Conservation (phyloP, 805 yeast genomes). For the Candida xiaguanensis region DNA sequence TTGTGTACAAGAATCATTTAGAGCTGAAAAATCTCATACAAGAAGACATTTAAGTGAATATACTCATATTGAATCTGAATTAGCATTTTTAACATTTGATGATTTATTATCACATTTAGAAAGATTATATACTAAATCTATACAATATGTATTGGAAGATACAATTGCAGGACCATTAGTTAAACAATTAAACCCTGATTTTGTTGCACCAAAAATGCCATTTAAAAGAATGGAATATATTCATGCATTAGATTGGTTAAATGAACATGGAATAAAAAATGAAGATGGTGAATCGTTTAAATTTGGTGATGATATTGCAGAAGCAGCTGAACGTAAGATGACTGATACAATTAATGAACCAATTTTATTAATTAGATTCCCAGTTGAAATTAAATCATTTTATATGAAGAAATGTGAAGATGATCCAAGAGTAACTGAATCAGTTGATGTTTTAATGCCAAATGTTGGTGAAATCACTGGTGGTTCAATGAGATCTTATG, state of each 20-base stretch:
- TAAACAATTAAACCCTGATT: slow-evolving; percentile 88
- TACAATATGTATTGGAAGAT: slow-evolving; percentile 78
- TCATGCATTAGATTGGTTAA: slow-evolving; percentile 92
- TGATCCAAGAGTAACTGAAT: slow-evolving; percentile 93
- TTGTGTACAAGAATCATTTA: slow-evolving; percentile 96
- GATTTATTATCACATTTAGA: slow-evolving; percentile 86
- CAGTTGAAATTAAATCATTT: slow-evolving; percentile 94
- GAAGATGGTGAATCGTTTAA: slow-evolving; percentile 91
- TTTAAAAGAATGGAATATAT: slow-evolving; percentile 89
- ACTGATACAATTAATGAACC: slow-evolving; percentile 93
- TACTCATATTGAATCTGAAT: slow-evolving; percentile 95
- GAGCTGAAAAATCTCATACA: slow-evolving; percentile 98
- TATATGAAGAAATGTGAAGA: slow-evolving; percentile 93
- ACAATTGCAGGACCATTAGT: slow-evolving; percentile 90
- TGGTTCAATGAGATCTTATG: slow-evolving; percentile 96
- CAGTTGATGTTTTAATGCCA: slow-evolving; percentile 98
- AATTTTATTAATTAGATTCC: slow-evolving; percentile 89
- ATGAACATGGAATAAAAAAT: slow-evolving; percentile 89
- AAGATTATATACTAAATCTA: slow-evolving; percentile 62
- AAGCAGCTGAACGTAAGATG: slow-evolving; percentile 99
- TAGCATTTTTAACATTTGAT: slow-evolving; percentile 82
- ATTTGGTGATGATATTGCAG: slow-evolving; percentile 99
- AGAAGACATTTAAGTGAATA: slow-evolving; percentile 97
- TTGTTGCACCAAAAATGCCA: slow-evolving; percentile 77
- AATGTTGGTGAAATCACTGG: slow-evolving; percentile 99